phyloP scores from a whole-genome alignment of 2,329 filamentous ascomycete genomes.

The Neopestalotiopsis sp. region DNA sequence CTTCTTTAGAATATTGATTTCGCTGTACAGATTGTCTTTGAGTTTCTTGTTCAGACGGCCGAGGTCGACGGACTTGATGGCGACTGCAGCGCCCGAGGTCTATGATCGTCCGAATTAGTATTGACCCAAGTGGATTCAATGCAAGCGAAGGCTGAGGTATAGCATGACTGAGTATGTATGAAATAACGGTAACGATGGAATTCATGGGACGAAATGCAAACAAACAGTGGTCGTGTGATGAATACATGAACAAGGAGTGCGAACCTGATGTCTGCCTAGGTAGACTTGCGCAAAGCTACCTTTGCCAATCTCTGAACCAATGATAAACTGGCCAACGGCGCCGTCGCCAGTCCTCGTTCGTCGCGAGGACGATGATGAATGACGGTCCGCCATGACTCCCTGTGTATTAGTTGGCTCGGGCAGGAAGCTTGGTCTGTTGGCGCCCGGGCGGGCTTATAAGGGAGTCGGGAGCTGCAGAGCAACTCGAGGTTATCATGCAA shows the following conservation, averaged over 20 bases:
- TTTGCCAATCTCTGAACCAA: constrained; percentile 90
- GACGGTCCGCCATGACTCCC: constrained; percentile 39
- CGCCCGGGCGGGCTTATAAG: constrained; percentile 38
- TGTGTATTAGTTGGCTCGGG: constrained; percentile 34
- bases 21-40: constrained; percentile 92
- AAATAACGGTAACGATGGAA: neutral
- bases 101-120: constrained; percentile 39
- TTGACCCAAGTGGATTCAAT: neutral
- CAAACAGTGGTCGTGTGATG: constrained; percentile 17
- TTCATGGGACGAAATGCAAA: neutral
- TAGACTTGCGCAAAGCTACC: constrained; percentile 98
- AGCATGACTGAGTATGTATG: neutral
- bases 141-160: constrained; percentile 14
- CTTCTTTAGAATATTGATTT: constrained; percentile 94
- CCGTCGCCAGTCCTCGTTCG: constrained; percentile 44
- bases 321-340: constrained; percentile 75
- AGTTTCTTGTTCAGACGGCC: constrained; percentile 92
- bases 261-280: constrained; percentile 81
- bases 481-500: constrained; percentile 34
- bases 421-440: constrained; percentile 35
- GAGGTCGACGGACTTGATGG: constrained; percentile 95
- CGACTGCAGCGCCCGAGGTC: constrained; percentile 82
- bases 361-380: constrained; percentile 35
- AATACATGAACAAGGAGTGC: constrained; percentile 33
- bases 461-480: constrained; percentile 30